A percentile compares a stretch with the other conserved stretches of the same genome.
Conservation (phyloP, 1,284 basidiomycete species). For the Prillingera fragicola region DNA sequence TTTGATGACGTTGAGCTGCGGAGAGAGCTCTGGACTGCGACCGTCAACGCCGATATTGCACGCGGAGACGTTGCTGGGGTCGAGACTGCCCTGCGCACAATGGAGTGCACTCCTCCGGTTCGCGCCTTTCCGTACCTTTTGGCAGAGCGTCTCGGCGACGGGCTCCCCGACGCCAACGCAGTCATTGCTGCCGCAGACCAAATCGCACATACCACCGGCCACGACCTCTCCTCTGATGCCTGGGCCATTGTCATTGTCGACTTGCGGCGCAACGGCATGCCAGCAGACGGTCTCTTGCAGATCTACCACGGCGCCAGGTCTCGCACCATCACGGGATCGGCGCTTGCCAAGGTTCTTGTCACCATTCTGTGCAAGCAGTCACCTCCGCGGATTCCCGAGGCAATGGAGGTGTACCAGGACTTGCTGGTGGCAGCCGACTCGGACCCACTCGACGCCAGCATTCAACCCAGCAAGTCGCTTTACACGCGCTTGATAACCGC, state of each 20-base stretch:
- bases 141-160: constrained; percentile 1
- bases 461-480: constrained; percentile 4
- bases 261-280: constrained; percentile 2
- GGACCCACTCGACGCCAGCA: constrained; percentile 1
- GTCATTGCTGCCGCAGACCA: constrained; percentile 8
- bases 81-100: constrained; percentile 5
- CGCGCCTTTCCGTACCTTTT: constrained; percentile 15
- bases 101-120: background rate
- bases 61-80: constrained; percentile 6
- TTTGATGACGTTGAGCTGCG: no score
- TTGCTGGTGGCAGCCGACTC: constrained; percentile 3
- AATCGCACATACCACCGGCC: constrained; percentile 10
- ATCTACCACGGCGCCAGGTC: constrained; percentile 19
- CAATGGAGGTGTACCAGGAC: constrained; percentile 20
- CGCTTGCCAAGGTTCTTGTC: constrained; percentile 22
- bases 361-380: constrained; percentile 12
- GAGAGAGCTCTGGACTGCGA: constrained; percentile 19
- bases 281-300: constrained; percentile 13
- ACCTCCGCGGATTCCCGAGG: constrained; percentile 13
- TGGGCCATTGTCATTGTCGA: constrained; percentile 19
- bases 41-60: constrained; percentile 17
- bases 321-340: constrained; percentile 9
- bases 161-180: background rate
- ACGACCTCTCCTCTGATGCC: constrained; percentile 4
- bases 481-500: constrained; percentile 18